Evolutionary conservation across 371 early-diverging fungal genomes (phyloP), one percentile per base, ranked within the genome.

Genomic region (Saksenaea oblongispora): DNA sequence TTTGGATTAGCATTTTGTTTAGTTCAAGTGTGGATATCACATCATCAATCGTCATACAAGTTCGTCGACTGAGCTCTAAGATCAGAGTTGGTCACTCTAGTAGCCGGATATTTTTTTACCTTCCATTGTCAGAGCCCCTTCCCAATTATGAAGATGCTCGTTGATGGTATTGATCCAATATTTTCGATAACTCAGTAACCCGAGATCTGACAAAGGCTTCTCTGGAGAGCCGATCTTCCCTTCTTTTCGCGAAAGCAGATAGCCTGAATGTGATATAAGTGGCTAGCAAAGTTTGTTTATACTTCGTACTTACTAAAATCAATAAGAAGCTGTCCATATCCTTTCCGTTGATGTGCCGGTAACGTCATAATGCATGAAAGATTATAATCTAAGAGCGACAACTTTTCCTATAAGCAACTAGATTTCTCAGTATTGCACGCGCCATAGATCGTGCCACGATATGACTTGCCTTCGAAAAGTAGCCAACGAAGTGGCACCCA

Each of bases 161-260:
- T 72, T 74, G 1, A 88, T 24, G 1, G 70, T 67, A 2, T 71
- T 72, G 36, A 78, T 85, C 98, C 98, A 98, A 78, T 94, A 98
- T 15, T 82, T 87, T 35, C 89, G 83, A 67, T 98, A 99, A 36
- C 93, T 91, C 3, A 98, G 73, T 47, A 98, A 80, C 0, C 99
- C 99, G 8, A 99, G 85, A 74, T 98, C 98, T n/a, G 97, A 97
- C 28, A 99, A 75, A 2, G 99, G 99, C 69, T 96, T 95, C 71
- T 99, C 99, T 4, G 99, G 99, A 1, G 98, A 90, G 15, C 99
- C 99, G 0, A 89, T 76, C 59, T 89, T 89, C 26, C 84, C 88
- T 72, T 99, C 99, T 58, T 88, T 89, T 72, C 89, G 88, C 13
- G 95, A 91, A 36, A 99, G 78, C 59, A 94, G 66, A 71, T 97